A percentile compares a stretch with the other conserved stretches of the same genome.
These are phyloP conservation scores for Ceratobasidium papillatum DNA, from an alignment of 1,284 basidiomycete genomes.

Conservation along the genomic window DNA sequence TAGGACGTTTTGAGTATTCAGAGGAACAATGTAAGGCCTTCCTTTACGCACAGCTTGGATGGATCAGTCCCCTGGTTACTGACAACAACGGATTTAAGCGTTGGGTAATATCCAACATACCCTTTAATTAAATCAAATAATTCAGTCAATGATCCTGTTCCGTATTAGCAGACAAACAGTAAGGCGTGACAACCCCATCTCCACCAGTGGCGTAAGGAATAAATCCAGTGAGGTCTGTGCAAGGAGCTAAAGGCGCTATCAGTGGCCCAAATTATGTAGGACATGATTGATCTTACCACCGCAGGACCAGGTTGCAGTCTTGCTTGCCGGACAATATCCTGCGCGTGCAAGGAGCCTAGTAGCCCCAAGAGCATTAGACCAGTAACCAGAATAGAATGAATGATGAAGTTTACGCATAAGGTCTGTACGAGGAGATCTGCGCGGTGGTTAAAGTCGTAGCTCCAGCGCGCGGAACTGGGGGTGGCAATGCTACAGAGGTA, in stretches of 20 bases:
- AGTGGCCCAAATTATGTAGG: background rate
- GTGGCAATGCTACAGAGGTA: constrained; percentile 23
- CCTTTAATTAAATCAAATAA: constrained; percentile 16
- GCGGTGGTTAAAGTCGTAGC: constrained; percentile 6
- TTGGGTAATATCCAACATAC: constrained; percentile 35
- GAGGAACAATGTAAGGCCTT: background rate
- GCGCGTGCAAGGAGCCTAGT: constrained; percentile 27
- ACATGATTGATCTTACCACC: constrained; percentile 7
- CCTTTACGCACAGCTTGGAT: constrained; percentile 36
- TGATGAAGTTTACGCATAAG: constrained; percentile 14
- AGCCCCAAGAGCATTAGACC: background rate
- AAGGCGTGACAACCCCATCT: constrained; percentile 41
- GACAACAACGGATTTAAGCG: constrained; percentile 41
- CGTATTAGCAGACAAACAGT: constrained; percentile 4
- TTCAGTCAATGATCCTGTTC: background rate
- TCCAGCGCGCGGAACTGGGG: constrained; percentile 17
- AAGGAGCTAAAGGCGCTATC: constrained; percentile 38
- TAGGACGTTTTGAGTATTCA: background rate
- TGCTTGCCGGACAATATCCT: constrained; percentile 36
- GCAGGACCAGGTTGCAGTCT: constrained; percentile 36
- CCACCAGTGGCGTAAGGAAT: constrained; percentile 42
- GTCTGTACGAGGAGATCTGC: constrained; percentile 14
- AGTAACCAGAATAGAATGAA: too few species aligned
- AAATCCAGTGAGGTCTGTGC: constrained; percentile 39
- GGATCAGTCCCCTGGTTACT: constrained; percentile 44